Evolutionary conservation across 1,284 basidiomycete species (phyloP), one percentile per base, ranked within the genome.

Genomic region (Cryptococcus sp.): DNA sequence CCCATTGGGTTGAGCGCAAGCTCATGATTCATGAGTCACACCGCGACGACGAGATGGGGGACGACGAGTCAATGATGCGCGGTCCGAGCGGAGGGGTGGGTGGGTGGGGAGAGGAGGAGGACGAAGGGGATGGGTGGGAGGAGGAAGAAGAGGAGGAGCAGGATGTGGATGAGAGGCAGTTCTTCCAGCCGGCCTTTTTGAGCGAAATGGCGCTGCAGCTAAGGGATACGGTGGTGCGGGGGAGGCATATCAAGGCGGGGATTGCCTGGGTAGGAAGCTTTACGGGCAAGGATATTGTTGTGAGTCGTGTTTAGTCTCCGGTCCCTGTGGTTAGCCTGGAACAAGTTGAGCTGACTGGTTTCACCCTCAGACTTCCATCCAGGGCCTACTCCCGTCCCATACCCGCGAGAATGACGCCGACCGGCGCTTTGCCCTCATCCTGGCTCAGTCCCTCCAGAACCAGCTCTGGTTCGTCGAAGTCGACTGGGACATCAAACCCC

Each of bases 391-490:
- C 9, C 66, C 87, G 82, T 70, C 84, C 80, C 88, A 86, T 57
- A 86, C 91, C 59, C 83, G 85, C 13, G 82, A 85, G 33, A 82
- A 84, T 1, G 82, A 82, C 0, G 82, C 80, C 54, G 89, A 92
- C 67, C 82, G 92, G 3, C 83, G 88, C 24, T 86, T 87, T 13
- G 91, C 94, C 2, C 80, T 97, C 12, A 84, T 86, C 65, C 86
- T 96, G 13, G 94, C 92, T 0, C 85, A 91, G 28, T 89, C 88
- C 61, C 80, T 98, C 33, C 93, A 98, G 68, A 87, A 84, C 60
- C 90, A 95, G 73, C 82, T 97, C 7, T 96, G 93, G 81, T 93
- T 98, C 73, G 91, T 95, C 72, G 95, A 98, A 72, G 94, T 97
- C 7, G 94, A 97, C 73, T 96, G 93, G 91, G 91, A 90, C 36